These are phyloP conservation scores for Hypoxylon rickii DNA, from an alignment of 495 filamentous ascomycete species.

Conservation along the genomic window DNA sequence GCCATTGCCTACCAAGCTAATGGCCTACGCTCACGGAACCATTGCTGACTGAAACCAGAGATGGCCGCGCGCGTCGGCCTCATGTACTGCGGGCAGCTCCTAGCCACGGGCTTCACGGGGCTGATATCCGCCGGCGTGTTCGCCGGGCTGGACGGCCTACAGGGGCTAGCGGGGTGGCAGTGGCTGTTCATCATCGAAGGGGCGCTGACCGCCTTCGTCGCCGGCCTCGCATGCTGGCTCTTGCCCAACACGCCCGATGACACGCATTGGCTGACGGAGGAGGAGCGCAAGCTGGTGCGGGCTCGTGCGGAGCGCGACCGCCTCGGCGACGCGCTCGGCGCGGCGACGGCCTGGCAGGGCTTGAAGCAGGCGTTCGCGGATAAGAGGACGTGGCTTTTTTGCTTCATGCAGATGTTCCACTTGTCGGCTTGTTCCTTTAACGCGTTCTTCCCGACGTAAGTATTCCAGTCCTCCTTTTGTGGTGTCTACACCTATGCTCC, in stretches of 20 bases:
- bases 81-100: constrained; percentile 30
- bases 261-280: constrained; percentile 34
- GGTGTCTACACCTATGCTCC: not conserved
- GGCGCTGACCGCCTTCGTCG: constrained; percentile 33
- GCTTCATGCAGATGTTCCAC: constrained; percentile 42
- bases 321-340: constrained; percentile 26
- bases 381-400: constrained; percentile 40
- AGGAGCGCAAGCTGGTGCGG: constrained; percentile 32
- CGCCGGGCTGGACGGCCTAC: constrained; percentile 31
- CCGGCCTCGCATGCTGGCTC: constrained; percentile 30
- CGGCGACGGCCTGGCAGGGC: constrained; percentile 30
- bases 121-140: constrained; percentile 33
- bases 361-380: constrained; percentile 37
- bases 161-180: constrained; percentile 29
- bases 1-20: not conserved
- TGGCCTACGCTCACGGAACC: not conserved
- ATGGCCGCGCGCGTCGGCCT: constrained; percentile 27
- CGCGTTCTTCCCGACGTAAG: constrained; percentile 48
- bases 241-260: constrained; percentile 39
- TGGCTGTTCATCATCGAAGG: constrained; percentile 42
- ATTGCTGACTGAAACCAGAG: constrained; percentile 24
- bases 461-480: not conserved
- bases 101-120: constrained; percentile 29
- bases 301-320: constrained; percentile 39
- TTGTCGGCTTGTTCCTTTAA: constrained; percentile 39